These are phyloP conservation scores for Pseudoneurospora amorphoporcata DNA, from an alignment of 495 filamentous ascomycete species.

Conservation along the genomic window DNA sequence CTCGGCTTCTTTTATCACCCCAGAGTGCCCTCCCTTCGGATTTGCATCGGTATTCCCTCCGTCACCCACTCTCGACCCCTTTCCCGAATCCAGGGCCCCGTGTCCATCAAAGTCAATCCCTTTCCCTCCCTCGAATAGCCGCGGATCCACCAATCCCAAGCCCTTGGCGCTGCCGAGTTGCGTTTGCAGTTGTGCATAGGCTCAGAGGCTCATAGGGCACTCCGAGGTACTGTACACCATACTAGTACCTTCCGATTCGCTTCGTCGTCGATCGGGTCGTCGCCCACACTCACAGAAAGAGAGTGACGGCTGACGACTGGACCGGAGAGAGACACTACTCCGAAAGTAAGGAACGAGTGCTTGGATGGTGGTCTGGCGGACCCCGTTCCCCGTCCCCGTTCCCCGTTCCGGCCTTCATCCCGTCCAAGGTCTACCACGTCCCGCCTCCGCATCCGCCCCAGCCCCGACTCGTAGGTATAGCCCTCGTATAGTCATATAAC, in stretches of 20 bases:
- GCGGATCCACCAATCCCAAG: background rate
- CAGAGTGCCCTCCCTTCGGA: slow-evolving; percentile 14
- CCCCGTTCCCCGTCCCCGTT: background rate
- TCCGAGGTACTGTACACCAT: background rate
- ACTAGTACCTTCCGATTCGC: background rate
- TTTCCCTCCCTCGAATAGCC: background rate
- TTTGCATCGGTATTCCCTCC: slow-evolving; percentile 26
- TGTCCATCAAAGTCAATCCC: background rate
- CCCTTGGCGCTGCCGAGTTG: background rate
- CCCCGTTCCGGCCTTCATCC: background rate
- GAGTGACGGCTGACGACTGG: background rate
- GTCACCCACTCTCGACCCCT: background rate
- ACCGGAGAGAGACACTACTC: background rate
- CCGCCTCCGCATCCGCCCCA: background rate
- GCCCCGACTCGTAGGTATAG: background rate
- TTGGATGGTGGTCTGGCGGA: background rate
- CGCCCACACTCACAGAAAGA: background rate
- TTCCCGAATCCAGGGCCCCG: background rate
- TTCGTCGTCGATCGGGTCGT: background rate
- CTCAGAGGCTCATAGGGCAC: background rate
- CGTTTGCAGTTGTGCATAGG: background rate
- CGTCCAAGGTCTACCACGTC: background rate
- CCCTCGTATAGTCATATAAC: background rate
- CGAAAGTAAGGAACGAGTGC: background rate
- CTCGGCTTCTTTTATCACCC: slow-evolving; percentile 18